Evolutionary conservation across 2,329 filamentous ascomycete genomes (phyloP), one percentile per base, ranked within the genome.

Genomic region (Penicillium fuscoglaucum): DNA sequence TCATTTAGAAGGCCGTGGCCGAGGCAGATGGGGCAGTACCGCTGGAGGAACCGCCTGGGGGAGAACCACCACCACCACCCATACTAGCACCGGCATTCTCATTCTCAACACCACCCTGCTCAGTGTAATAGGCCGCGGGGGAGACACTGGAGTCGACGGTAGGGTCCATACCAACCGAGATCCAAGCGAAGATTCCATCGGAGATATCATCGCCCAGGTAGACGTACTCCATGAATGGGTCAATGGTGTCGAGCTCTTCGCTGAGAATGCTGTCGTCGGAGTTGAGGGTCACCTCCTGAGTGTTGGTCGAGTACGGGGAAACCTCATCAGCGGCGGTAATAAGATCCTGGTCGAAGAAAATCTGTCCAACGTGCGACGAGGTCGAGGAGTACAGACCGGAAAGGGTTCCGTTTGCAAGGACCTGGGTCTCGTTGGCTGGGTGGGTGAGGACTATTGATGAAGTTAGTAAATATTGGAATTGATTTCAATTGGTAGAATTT

Each of bases 301-400:
- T 78, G 72, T 84, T 84, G 56, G 70, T 69, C 6, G 59, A 70
- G 71, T 84, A 84, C 0, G 82, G 81, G 0, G 68, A 58, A 1
- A 73, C 75, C 10, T 70, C 70, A 60, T 85, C 81, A 55, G 88
- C 83, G 40, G 75, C 61, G 28, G 66, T 65, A 63, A 84, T 80
- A 10, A 89, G 80, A 61, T 78, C 76, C 68, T 87, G 82, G 70
- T 89, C 84, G 56, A 86, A 86, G 79, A 86, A 89, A 51, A 86
- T 68, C 70, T 90, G 86, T 19, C 86, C 86, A 40, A 88, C 79
- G 73, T 89, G 85, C 8, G 82, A 80, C 57, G 83, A 79, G 51
- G 74, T 77, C 13, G 71, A 24, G 15, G 62, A 66, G 59, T 70
- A 72, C 17, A 78, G 77, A 59, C 78, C 82, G 41, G 73, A 71